phyloP scores from a whole-genome alignment of 352 stramenopile genomes.

The Globisporangium canariense region DNA sequence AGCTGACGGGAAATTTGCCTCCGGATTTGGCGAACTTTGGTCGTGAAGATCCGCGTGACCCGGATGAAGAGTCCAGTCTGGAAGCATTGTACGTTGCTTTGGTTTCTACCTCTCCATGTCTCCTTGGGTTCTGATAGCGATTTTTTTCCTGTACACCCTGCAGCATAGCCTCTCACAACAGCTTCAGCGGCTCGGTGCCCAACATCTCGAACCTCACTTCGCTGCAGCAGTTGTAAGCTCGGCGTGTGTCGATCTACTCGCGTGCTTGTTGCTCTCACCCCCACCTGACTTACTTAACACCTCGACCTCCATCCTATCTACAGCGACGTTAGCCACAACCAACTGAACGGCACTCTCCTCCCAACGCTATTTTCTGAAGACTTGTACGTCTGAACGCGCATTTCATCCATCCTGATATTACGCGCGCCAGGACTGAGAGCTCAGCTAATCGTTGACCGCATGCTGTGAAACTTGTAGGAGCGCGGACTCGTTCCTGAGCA shows the following conservation, averaged over 20 bases:
- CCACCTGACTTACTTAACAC: too few species aligned
- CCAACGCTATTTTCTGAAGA: conserved; percentile 17
- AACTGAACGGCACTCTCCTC: conserved; percentile 24
- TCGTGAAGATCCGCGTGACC: conserved; percentile 45
- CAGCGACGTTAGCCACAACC: conserved; percentile 38
- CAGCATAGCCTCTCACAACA: conserved; percentile 53
- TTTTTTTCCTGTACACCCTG: too few species aligned
- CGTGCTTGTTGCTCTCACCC: too few species aligned
- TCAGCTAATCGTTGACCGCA: too few species aligned
- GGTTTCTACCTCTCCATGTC: background rate
- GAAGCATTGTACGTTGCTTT: conserved; percentile 34
- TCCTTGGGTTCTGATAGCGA: background rate
- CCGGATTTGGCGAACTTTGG: conserved; percentile 35
- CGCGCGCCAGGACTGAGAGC: too few species aligned
- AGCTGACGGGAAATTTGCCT: conserved; percentile 38
- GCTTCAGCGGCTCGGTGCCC: conserved; percentile 35
- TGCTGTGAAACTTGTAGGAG: background rate
- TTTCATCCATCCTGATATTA: too few species aligned
- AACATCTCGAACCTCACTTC: conserved; percentile 40
- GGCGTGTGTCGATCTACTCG: background rate
- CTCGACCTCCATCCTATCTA: too few species aligned
- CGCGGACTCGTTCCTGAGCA: conserved; percentile 18
- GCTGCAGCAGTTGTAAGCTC: conserved; percentile 46
- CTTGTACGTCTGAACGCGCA: conserved; percentile 23
- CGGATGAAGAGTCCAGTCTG: conserved; percentile 42